Conservation (phyloP, 345 rosid genomes). For the Boechera retrofracta region DNA sequence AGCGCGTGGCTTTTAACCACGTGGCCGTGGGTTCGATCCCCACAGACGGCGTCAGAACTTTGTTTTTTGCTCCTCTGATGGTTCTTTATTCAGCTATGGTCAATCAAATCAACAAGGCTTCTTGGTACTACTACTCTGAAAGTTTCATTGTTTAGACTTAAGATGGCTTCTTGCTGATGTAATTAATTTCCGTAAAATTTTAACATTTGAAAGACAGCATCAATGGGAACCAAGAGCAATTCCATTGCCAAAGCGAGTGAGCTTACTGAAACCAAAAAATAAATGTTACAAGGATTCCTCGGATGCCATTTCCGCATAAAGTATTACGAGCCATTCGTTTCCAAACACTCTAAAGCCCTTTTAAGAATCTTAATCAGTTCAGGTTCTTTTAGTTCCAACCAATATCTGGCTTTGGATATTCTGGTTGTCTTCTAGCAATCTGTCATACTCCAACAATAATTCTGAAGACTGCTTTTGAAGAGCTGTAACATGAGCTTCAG, state of each 20-base stretch:
- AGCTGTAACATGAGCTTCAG: conserved; percentile 74
- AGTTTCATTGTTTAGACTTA: not conserved
- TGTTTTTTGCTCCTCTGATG: not conserved
- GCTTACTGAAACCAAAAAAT: not conserved
- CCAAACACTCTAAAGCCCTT: conserved; percentile 23
- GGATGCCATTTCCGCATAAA: conserved; percentile 10
- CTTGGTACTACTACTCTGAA: not conserved
- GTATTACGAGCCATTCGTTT: not conserved
- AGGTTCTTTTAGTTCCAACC: conserved; percentile 20
- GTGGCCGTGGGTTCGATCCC: conserved; percentile 51
- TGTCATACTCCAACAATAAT: conserved; percentile 83
- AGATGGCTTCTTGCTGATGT: not conserved
- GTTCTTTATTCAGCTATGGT: not conserved
- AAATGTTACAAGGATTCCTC: conserved; percentile 9
- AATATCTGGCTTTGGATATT: conserved; percentile 67
- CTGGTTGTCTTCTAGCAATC: conserved; percentile 84
- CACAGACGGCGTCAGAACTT: conserved; percentile 25
- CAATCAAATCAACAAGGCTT: not conserved
- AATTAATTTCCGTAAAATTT: not conserved
- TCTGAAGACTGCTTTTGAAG: conserved; percentile 93
- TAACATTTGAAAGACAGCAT: not conserved
- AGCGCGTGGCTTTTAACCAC: conserved; percentile 54
- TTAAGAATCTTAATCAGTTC: conserved; percentile 15
- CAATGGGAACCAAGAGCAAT: not conserved
- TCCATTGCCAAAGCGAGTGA: not conserved